A percentile compares a stretch with the other conserved stretches of the same genome.
These are phyloP conservation scores for Laguncularia racemosa DNA, from an alignment of 345 rosid species.

Conservation along the genomic window DNA sequence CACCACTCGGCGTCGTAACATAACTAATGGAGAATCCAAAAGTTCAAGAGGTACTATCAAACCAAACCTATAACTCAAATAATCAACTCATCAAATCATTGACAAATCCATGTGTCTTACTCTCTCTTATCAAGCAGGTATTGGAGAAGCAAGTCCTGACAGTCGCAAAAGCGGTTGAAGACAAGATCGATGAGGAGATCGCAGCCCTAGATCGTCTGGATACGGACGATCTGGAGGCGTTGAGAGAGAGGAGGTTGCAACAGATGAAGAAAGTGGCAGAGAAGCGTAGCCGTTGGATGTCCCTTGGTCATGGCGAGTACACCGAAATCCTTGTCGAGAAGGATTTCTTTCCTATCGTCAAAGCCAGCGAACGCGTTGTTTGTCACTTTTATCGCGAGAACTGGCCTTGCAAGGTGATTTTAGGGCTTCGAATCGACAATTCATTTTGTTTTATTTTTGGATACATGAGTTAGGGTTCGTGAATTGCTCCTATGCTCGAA, in stretches of 20 bases:
- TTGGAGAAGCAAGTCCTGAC: conserved; percentile 80
- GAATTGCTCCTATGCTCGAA: too few species aligned
- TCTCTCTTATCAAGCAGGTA: conserved; percentile 30
- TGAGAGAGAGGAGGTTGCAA: conserved; percentile 72
- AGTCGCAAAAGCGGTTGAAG: conserved; percentile 91
- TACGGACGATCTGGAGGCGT: conserved; percentile 66
- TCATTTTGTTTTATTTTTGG: background rate
- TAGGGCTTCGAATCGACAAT: background rate
- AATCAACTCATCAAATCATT: background rate
- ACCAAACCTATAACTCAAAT: background rate
- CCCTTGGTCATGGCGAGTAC: conserved; percentile 93
- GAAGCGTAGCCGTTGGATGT: conserved; percentile 88
- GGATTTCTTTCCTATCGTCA: conserved; percentile 77
- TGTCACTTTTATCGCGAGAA: conserved; percentile 96
- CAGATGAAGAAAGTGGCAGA: conserved; percentile 98
- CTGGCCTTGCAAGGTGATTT: conserved; percentile 90
- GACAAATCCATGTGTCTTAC: background rate
- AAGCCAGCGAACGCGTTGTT: conserved; percentile 91
- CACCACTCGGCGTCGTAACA: too few species aligned
- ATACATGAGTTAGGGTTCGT: background rate
- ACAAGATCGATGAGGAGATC: conserved; percentile 86
- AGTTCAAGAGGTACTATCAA: conserved; percentile 30
- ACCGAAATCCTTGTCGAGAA: conserved; percentile 77
- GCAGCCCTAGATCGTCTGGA: conserved; percentile 76
- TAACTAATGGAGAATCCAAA: conserved; percentile 32